These are phyloP conservation scores for Termitomyces sp. DNA, from an alignment of 768 basidiomycete species.

Conservation along the genomic window DNA sequence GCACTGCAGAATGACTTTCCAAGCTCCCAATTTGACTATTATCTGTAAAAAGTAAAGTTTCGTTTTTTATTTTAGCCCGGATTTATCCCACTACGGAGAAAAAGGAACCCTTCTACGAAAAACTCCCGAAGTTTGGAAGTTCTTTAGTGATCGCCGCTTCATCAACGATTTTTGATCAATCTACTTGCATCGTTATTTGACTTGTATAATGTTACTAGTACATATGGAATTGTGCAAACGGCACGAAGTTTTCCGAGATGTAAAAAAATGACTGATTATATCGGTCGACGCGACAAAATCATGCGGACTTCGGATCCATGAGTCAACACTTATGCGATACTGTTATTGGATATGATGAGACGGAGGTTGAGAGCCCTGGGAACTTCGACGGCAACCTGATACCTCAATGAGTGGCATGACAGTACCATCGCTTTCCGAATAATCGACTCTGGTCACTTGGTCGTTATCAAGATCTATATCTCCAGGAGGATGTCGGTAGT, in stretches of 20 bases:
- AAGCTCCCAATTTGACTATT: too few species aligned
- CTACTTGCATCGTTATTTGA: not conserved
- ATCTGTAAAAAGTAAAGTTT: too few species aligned
- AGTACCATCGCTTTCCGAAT: not conserved
- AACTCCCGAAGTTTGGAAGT: too few species aligned
- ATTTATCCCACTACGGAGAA: too few species aligned
- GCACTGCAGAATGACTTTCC: too few species aligned
- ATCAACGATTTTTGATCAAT: not conserved
- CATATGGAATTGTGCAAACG: not conserved
- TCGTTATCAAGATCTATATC: not conserved
- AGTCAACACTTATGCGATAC: not conserved
- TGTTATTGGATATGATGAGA: not conserved
- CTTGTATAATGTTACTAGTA: not conserved
- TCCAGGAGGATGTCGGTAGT: slow-evolving; percentile 15
- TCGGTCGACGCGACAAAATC: too few species aligned
- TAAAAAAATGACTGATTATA: not conserved
- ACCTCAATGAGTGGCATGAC: not conserved
- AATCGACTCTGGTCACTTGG: not conserved
- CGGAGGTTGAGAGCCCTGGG: not conserved
- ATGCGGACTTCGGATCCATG: too few species aligned
- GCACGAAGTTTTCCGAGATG: not conserved
- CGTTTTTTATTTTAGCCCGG: too few species aligned
- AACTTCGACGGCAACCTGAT: not conserved
- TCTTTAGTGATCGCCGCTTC: not conserved
- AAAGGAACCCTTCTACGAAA: too few species aligned